A percentile compares a stretch with the other conserved stretches of the same genome.
These are phyloP conservation scores for Xylaria palmicola DNA, from an alignment of 495 filamentous ascomycete species.

Conservation along the genomic window DNA sequence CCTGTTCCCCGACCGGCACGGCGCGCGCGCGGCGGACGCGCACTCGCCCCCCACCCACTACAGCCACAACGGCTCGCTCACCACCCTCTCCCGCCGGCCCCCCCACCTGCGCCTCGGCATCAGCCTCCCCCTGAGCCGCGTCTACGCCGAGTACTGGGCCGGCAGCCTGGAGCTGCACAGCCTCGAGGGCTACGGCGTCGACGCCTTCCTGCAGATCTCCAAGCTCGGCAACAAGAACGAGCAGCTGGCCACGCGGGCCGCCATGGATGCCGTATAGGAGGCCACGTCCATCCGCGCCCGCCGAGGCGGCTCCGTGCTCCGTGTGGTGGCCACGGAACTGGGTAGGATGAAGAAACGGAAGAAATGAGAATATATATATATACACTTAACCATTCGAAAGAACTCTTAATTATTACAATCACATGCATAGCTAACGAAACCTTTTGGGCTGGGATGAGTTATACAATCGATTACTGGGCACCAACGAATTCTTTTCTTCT, in stretches of 20 bases:
- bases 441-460: too few relatives aligned
- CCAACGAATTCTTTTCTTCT: too few relatives aligned
- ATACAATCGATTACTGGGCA: too few relatives aligned
- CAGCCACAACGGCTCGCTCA: conserved; percentile 59
- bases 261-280: conserved; percentile 79
- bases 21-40: conserved; percentile 11
- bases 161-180: conserved; percentile 89
- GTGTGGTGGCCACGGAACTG: neutral
- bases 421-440: too few relatives aligned
- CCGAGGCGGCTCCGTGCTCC: too few relatives aligned
- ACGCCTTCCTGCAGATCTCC: conserved; percentile 94
- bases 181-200: conserved; percentile 95
- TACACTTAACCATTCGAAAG: too few relatives aligned
- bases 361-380: neutral
- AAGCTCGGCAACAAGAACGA: conserved; percentile 99
- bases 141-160: conserved; percentile 99
- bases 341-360: too few relatives aligned
- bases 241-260: conserved; percentile 83
- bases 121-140: conserved; percentile 87
- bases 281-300: too few relatives aligned
- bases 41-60: neutral
- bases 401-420: neutral
- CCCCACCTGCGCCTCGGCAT: conserved; percentile 90
- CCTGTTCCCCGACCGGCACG: conserved; percentile 33
- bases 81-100: conserved; percentile 73